Evolutionary conservation across 225 moss, liverwort and hornwort species (phyloP), one percentile per base, ranked within the genome.

Genomic region (Sphagnum tenellum): DNA sequence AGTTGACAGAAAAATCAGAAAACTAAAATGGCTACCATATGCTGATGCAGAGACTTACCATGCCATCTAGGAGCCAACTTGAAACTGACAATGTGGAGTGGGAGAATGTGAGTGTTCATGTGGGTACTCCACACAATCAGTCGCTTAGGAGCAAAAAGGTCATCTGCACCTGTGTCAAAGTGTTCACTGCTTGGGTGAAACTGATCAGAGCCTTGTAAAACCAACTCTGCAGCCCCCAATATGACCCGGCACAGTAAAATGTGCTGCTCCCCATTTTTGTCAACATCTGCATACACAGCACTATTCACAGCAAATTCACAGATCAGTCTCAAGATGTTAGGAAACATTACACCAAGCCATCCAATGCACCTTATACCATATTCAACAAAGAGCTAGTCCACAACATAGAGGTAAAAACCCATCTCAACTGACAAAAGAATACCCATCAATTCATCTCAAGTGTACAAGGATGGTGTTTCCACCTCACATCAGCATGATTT

Each of bases 51-150:
- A 56, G 65, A 82, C 79, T 86, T 79, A 86, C 86, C 64, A 59
- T 76, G 81, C 86, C 86, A 82, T 46, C 60, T 52, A 60, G 72
- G 58, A 79, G 86, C 79, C 47, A 79, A 76, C 75, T 68, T 79
- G 79, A 86, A 86, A 74, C 82, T 77, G 79, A 86, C 76, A 49
- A 82, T 79, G 72, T 77, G 82, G 0, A 78, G 64, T 57, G 86
- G 86, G 9, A 86, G 76, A 61, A 86, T 77, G 56, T 82, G 82
- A 2, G 82, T 82, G 54, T 86, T 82, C 82, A 86, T 86, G 56
- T 82, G 82, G 3, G 86, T 86, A 61, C 82, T 82, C 86, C 86
- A 86, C 50, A 86, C 73, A 55, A 86, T 75, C 8, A 76, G 66
- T 49, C 86, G 71, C 64, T 74, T 86, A 4, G 86, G 86, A 66